Evolutionary conservation across 2,329 filamentous ascomycete species (phyloP), one percentile per base, ranked within the genome.

Genomic region (Sporothrix brasiliensis): DNA sequence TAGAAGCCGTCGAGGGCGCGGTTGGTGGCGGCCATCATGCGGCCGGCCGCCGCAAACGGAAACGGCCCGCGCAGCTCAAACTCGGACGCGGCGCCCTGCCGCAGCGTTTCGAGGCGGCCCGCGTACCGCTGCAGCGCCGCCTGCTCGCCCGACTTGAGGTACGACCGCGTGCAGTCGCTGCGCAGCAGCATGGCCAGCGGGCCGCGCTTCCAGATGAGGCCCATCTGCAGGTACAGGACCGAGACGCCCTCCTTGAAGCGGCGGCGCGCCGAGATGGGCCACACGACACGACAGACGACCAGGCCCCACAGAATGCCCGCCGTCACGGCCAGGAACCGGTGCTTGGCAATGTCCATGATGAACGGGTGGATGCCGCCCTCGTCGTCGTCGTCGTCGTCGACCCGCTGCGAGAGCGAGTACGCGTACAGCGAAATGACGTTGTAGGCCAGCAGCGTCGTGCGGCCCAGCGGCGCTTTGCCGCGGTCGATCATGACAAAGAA

Each of bases 401-500:
- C 93, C 72, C 87, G 87, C 73, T 93, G 90, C 0, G 91, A 91
- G 11, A 98, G 85, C 69, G 92, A 95, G 80, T 98, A 99, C 11
- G 94, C 93, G 78, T 99, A 99, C 2, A 99, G 85, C 9, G 93
- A 93, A 21, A 92, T 94, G 56, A 99, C 89, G 77, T 99, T 99
- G 84, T 98, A 99, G 0, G 94, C 97, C 60, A 99, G 86, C 77
- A 98, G 87, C 73, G 96, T 95, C 77, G 97, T 98, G 67, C 95
- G 90, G 54, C 94, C 94, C 80, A 98, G 91, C 0, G 94, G 93
- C 0, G 92, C 94, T 78, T 94, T 94, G 58, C 91, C 90, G 76
- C 89, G 86, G 39, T 90, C 92, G 68, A 98, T 83, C 74, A 96
- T 97, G 76, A 97, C 89, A 79, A 94, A 97, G 77, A 97, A 97